Percentiles rank a stretch among this genome's conserved stretches.
Evolutionary conservation across 192 early-diverging fungal species (phyloP).

Genomic region (Coemansia furcata): DNA sequence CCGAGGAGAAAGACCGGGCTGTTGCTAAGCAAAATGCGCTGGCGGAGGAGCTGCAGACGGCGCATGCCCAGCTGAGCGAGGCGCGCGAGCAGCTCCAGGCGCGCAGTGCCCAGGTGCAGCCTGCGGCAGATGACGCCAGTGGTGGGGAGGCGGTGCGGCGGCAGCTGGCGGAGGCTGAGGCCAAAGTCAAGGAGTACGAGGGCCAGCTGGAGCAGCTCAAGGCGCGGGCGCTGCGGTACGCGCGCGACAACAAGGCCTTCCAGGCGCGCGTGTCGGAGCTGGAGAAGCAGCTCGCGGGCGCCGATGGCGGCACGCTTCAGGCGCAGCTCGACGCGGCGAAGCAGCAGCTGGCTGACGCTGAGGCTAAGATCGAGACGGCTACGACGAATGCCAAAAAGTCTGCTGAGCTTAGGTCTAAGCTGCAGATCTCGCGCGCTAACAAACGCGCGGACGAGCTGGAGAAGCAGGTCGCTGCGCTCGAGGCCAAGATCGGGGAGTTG

Average conservation of each 20-base stretch:
- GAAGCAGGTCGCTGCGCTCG: constrained; percentile 28
- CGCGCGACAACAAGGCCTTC: constrained; percentile 44
- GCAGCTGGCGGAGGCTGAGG: constrained; percentile 40
- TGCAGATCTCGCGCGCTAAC: constrained; percentile 48
- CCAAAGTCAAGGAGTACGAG: constrained; percentile 34
- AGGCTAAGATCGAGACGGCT: constrained; percentile 40
- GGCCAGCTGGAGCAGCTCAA: constrained; percentile 43
- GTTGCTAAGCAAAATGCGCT: constrained; percentile 37
- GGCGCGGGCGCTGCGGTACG: constrained; percentile 33
- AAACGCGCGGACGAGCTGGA: constrained; percentile 51
- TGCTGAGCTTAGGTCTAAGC: constrained; percentile 50
- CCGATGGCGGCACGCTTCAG: constrained; percentile 10
- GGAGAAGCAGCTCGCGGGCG: constrained; percentile 23
- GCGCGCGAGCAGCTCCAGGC: constrained; percentile 15
- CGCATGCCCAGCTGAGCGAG: constrained; percentile 9
- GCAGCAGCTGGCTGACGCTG: constrained; percentile 41
- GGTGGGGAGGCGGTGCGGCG: constrained; percentile 45
- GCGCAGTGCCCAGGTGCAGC: not conserved
- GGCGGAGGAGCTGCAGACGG: constrained; percentile 15
- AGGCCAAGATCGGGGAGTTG: constrained; percentile 15
- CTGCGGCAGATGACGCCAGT: not conserved
- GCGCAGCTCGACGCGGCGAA: constrained; percentile 37
- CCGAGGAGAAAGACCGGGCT: constrained; percentile 41
- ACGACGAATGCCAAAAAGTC: constrained; percentile 33
- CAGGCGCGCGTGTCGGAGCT: constrained; percentile 28